Base-by-base conservation (phyloP, 2,329 filamentous ascomycete genomes). In the Trichoderma atroviride region DNA sequence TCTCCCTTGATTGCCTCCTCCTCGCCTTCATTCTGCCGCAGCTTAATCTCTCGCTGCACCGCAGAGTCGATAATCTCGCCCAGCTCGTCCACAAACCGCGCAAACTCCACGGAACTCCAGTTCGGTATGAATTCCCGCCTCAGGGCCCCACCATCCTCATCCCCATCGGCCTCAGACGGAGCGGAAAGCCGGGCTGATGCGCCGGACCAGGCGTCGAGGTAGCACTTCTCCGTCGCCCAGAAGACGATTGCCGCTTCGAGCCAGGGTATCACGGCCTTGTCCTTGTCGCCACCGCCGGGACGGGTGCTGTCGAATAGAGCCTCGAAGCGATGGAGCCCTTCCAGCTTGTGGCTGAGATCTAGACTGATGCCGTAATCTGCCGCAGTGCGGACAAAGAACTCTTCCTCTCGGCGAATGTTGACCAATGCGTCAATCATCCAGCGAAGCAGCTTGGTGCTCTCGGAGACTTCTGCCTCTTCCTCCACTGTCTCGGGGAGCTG, bases 171-270 rank as follows among this genome's bases (percentile, higher is more conserved):
- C 33, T 11, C 33, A 35, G 71, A 0, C 60, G 69, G 22, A 58
- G 68, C 71, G 1, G 74, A 72, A 22, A 80, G 76, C 73, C 84
- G 79, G 5, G 76, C 72, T 71, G 77, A 81, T 4, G 85, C 84
- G 76, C 83, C 85, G 11, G 80, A 82, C 89, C 89, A 91, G 14
- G 88, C 84, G 50, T 86, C 82, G 22, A 89, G 76, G 75, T 90
- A 91, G 70, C 84, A 86, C 58, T 83, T 87, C 79, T 95, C 92
- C 1, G 90, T 93, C n/a, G 88, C 89, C 89, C 91, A 94, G 29
- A 94, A 85, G n/a, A 92, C 84, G 2, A 92, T 85, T 71, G 92
- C 83, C 6, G 89, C 90, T 76, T 93, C 90, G 2, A 94, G 79
- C 75, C 82, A 84, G 0, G 81, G 78, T 0, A 92, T 76, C 1